These are phyloP conservation scores for Desmodesmus armatus DNA, from an alignment of 139 green algal genomes.

Conservation along the genomic window DNA sequence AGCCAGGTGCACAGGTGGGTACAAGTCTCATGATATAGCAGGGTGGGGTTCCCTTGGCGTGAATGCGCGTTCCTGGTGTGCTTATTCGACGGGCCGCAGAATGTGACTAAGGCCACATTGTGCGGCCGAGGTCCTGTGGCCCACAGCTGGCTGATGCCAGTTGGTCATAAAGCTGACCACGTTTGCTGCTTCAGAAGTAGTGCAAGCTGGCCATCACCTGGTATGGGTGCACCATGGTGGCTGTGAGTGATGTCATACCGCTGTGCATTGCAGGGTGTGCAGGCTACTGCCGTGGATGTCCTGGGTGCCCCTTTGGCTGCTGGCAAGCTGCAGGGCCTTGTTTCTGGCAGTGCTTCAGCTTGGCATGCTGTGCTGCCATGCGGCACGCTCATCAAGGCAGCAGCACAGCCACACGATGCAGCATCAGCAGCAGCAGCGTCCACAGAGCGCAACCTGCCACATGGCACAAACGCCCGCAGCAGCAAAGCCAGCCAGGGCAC, in stretches of 20 bases:
- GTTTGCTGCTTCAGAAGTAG: not conserved
- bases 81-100: too few species aligned
- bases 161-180: too few species aligned
- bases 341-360: slow-evolving; percentile 8
- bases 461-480: not conserved
- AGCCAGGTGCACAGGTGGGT: not conserved
- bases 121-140: too few species aligned
- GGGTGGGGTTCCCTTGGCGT: too few species aligned
- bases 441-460: not conserved
- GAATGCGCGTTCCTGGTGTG: too few species aligned
- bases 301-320: slow-evolving; percentile 54
- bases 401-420: too few species aligned
- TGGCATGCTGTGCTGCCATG: slow-evolving; percentile 58
- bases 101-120: too few species aligned
- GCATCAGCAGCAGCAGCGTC: not conserved
- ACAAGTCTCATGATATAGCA: too few species aligned
- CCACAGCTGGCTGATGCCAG: too few species aligned
- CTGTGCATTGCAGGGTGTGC: not conserved
- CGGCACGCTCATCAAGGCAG: slow-evolving; percentile 50
- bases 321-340: slow-evolving; percentile 43
- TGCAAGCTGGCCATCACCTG: not conserved
- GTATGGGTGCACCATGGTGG: too few species aligned
- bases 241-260: too few species aligned
- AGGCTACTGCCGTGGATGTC: slow-evolving; percentile 48
- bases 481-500: not conserved